phyloP scores from a whole-genome alignment of 441 rosid species.

The Erodium moschatum region DNA sequence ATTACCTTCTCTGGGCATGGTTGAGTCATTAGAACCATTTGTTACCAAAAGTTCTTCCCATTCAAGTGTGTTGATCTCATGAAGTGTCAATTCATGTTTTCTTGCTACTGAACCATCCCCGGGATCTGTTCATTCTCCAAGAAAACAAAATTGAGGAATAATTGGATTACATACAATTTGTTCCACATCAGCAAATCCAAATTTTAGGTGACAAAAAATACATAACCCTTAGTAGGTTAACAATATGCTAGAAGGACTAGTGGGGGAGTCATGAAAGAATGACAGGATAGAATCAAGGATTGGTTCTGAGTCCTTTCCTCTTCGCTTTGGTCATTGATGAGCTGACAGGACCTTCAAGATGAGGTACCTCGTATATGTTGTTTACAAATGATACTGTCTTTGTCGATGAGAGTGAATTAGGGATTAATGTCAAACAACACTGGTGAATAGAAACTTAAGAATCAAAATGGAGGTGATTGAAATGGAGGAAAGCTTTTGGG shows the following conservation, averaged over 20 bases:
- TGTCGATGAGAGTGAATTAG: not conserved
- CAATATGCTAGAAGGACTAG: constrained; percentile 1
- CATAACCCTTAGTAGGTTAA: not conserved
- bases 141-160: constrained; percentile 12
- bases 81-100: constrained; percentile 71
- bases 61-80: constrained; percentile 87
- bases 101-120: constrained; percentile 33
- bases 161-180: not conserved
- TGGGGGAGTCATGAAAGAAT: not conserved
- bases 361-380: not conserved
- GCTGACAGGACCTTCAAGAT: not conserved
- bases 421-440: not conserved
- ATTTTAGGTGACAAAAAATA: not conserved
- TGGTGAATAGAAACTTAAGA: not conserved
- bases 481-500: not conserved
- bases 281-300: not conserved
- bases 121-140: constrained; percentile 38
- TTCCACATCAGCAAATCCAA: not conserved
- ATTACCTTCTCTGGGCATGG: constrained; percentile 42
- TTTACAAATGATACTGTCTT: not conserved
- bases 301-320: not conserved
- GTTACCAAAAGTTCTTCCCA: constrained; percentile 86
- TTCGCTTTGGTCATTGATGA: not conserved
- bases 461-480: not conserved
- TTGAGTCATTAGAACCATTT: constrained; percentile 36